Conservation (phyloP, 306 rosid species). For the Cicer bijugum region DNA sequence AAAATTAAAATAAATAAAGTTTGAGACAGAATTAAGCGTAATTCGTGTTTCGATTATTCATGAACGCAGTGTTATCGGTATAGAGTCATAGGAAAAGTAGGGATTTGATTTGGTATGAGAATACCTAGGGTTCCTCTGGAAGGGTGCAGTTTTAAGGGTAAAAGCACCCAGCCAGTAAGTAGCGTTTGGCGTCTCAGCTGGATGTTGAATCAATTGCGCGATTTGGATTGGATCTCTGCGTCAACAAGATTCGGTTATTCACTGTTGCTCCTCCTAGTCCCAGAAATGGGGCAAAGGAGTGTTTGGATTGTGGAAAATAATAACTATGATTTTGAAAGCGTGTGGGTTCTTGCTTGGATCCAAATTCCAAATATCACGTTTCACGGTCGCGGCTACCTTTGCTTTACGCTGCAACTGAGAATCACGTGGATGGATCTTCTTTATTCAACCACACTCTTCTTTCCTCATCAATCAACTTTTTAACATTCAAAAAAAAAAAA, state of each 20-base stretch:
- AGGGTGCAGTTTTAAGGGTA: constrained; percentile 24
- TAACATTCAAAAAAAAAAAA: not conserved
- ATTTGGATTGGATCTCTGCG: constrained; percentile 32
- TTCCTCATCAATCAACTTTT: not conserved
- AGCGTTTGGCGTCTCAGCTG: constrained; percentile 30
- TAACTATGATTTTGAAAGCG: not conserved
- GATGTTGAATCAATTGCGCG: constrained; percentile 17
- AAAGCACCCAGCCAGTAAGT: constrained; percentile 34
- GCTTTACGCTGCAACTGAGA: not conserved
- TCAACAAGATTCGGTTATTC: constrained; percentile 18
- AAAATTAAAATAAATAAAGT: not conserved
- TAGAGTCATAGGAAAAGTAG: not conserved
- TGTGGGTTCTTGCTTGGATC: constrained; percentile 24
- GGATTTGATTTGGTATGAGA: constrained; percentile 2
- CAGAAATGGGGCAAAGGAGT: constrained; percentile 14
- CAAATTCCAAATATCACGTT: not conserved
- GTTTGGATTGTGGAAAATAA: constrained; percentile 32
- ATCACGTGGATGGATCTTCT: constrained; percentile 17
- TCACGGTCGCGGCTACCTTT: not conserved
- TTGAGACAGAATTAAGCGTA: not conserved
- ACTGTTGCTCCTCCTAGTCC: constrained; percentile 6
- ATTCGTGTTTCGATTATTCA: not conserved
- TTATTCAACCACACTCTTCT: constrained; percentile 25
- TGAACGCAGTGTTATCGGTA: not conserved
- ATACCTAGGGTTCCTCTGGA: constrained; percentile 31